phyloP scores from a whole-genome alignment of 2,329 filamentous ascomycete genomes.

The Epichloe sibirici region DNA sequence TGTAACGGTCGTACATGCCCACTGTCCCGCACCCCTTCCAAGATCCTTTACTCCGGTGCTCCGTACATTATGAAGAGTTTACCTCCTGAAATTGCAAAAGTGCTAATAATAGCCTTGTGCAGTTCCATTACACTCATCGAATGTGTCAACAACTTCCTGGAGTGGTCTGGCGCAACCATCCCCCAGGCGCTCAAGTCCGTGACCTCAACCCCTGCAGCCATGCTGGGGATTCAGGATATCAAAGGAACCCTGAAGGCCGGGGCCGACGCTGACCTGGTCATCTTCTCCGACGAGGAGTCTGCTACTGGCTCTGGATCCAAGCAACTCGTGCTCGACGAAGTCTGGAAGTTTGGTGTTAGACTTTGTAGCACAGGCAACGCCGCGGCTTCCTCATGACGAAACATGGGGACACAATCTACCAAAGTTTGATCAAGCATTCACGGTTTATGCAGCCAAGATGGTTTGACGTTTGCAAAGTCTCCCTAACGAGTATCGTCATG shows the following conservation, averaged over 20 bases:
- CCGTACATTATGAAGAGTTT: too few species aligned
- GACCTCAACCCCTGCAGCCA: conserved; percentile 63
- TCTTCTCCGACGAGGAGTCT: conserved; percentile 42
- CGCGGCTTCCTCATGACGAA: neutral
- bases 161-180: conserved; percentile 57
- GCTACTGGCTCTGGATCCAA: conserved; percentile 26
- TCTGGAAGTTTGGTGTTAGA: conserved; percentile 64
- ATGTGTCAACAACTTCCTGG: conserved; percentile 70
- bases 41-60: neutral
- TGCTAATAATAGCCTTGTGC: conserved; percentile 3
- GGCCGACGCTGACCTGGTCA: conserved; percentile 56
- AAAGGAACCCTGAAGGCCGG: conserved; percentile 57
- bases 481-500: neutral
- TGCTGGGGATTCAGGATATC: conserved; percentile 54
- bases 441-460: neutral
- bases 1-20: too few species aligned
- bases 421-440: neutral
- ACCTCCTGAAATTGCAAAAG: too few species aligned
- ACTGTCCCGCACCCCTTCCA: neutral
- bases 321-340: conserved; percentile 55
- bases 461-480: neutral
- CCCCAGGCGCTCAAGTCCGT: conserved; percentile 60
- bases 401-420: neutral
- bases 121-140: conserved; percentile 65
- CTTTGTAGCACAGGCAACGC: conserved; percentile 22